Percentiles rank a stretch among this genome's conserved stretches.
Conservation (phyloP, 2,329 filamentous ascomycete genomes). For the Nemania sp. region DNA sequence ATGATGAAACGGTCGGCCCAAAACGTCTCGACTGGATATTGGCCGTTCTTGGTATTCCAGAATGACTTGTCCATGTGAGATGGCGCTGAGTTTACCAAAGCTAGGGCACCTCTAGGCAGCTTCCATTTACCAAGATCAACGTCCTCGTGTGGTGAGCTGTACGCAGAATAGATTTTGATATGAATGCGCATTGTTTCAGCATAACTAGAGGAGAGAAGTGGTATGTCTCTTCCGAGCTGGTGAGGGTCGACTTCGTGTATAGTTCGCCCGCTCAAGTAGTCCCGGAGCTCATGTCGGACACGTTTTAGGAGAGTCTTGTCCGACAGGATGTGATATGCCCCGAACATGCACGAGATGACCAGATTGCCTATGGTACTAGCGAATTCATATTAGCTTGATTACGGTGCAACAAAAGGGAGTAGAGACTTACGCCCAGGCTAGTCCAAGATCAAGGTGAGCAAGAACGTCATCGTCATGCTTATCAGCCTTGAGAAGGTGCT, state of each 20-base stretch:
- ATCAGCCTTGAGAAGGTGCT: constrained; percentile 34
- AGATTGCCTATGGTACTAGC: constrained; percentile 37
- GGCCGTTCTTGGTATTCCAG: constrained; percentile 42
- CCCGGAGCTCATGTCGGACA: constrained; percentile 32
- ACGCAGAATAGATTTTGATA: constrained; percentile 36
- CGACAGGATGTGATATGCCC: constrained; percentile 37
- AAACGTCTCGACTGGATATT: constrained; percentile 40
- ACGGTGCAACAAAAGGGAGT: background rate
- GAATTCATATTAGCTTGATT: constrained; percentile 17
- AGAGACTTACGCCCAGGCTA: constrained; percentile 40
- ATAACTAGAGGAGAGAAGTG: constrained; percentile 42
- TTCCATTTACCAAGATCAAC: constrained; percentile 37
- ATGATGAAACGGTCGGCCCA: constrained; percentile 44
- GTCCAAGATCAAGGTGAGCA: constrained; percentile 39
- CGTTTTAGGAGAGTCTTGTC: constrained; percentile 35
- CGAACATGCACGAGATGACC: constrained; percentile 37
- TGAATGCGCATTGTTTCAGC: constrained; percentile 42
- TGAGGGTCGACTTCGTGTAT: constrained; percentile 33
- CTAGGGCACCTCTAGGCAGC: constrained; percentile 37
- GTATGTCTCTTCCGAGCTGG: constrained; percentile 33
- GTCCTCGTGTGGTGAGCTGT: constrained; percentile 39
- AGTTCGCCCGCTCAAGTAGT: constrained; percentile 23
- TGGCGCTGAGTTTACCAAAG: constrained; percentile 34
- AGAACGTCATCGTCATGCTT: constrained; percentile 39
- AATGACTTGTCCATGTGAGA: constrained; percentile 40